Percentiles rank a stretch among this genome's conserved stretches.
Evolutionary conservation across 164 flowering plant genomes (phyloP).

Genomic region (Umbellularia californica): DNA sequence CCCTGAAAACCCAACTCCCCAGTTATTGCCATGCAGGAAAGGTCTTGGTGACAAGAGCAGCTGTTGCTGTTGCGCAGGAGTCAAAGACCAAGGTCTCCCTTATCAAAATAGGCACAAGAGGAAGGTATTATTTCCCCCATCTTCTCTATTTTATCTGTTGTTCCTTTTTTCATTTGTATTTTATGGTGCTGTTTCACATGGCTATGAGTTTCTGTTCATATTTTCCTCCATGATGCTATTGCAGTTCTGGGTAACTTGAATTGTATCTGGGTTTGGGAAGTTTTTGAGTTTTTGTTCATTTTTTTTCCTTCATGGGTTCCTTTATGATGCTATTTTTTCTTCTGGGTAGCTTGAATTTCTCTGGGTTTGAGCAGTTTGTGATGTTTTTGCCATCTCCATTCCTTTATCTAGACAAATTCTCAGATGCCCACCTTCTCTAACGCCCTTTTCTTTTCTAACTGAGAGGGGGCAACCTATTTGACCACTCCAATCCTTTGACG

Average conservation of each 20-base stretch:
- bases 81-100: slow-evolving; percentile 51
- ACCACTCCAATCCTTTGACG: too few relatives aligned
- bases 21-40: slow-evolving; percentile 3
- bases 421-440: too few relatives aligned
- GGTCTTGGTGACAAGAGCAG: slow-evolving; percentile 39
- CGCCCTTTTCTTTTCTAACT: too few relatives aligned
- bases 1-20: not conserved
- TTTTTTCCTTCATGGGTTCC: not conserved
- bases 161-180: not conserved
- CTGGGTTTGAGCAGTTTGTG: too few relatives aligned
- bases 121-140: slow-evolving; percentile 46
- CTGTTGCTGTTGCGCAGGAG: slow-evolving; percentile 57
- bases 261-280: not conserved
- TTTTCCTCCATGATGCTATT: slow-evolving; percentile 6
- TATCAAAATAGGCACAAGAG: slow-evolving; percentile 80
- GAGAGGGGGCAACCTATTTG: too few relatives aligned
- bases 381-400: too few relatives aligned
- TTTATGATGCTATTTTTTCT: not conserved
- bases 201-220: not conserved
- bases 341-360: too few relatives aligned
- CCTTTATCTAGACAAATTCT: too few relatives aligned
- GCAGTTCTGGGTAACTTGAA: not conserved
- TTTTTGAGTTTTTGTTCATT: too few relatives aligned
- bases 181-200: not conserved
- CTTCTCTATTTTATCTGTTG: not conserved